phyloP scores from a whole-genome alignment of 345 rosid species.

The Brassica napus region Da-Ae NC_063446.1:4376501-4377000 shows the following conservation, averaged over 20 bases:
- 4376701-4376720: not conserved
- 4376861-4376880: too few relatives aligned
- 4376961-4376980: too few relatives aligned
- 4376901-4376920: too few relatives aligned
- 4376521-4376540: conserved; percentile 60
- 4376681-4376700: not conserved
- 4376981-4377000: not conserved
- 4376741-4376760: not conserved
- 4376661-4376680: not conserved
- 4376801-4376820: too few relatives aligned
- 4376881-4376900: too few relatives aligned
- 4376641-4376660: not conserved
- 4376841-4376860: too few relatives aligned
- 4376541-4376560: conserved; percentile 48
- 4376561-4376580: too few relatives aligned
- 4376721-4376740: not conserved
- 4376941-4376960: too few relatives aligned
- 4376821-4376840: too few relatives aligned
- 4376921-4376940: too few relatives aligned
- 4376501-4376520: conserved; percentile 51
- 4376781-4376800: too few relatives aligned
- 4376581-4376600: not conserved
- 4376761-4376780: too few relatives aligned
- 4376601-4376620: not conserved
- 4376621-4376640: not conserved